Conservation (phyloP, 2,329 filamentous ascomycete species). For the Endocalyx cinctus region DNA sequence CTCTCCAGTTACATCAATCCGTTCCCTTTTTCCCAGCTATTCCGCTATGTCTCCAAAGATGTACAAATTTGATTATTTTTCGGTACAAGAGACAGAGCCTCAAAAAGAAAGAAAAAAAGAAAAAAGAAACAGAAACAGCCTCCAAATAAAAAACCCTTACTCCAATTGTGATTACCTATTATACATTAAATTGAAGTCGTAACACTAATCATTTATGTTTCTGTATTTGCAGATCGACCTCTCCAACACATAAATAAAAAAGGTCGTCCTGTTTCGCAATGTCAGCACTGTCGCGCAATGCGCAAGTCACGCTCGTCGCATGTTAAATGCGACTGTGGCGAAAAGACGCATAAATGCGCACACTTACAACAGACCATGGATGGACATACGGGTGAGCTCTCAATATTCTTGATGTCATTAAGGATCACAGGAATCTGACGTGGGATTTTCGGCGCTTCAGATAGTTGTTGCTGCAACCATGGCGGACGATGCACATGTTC, state of each 20-base stretch:
- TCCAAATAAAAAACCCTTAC: constrained; percentile 1
- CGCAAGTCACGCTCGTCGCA: constrained; percentile 95
- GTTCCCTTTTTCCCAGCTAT: too few species aligned
- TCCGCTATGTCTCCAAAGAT: too few species aligned
- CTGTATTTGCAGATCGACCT: constrained; percentile 92
- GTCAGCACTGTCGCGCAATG: constrained; percentile 90
- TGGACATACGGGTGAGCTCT: constrained; percentile 53
- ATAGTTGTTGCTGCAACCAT: constrained; percentile 67
- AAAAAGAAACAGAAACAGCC: not conserved
- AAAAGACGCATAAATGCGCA: constrained; percentile 73
- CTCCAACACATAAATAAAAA: constrained; percentile 96
- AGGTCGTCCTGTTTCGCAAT: constrained; percentile 95
- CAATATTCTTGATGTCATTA: constrained; percentile 11
- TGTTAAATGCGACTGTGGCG: constrained; percentile 93
- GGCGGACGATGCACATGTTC: constrained; percentile 63
- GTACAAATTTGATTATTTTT: too few species aligned
- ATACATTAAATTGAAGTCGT: not conserved
- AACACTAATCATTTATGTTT: too few species aligned
- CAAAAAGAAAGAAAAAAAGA: constrained; percentile 1
- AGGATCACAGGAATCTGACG: constrained; percentile 10
- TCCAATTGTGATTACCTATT: not conserved
- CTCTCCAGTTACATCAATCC: too few species aligned
- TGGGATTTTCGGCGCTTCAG: constrained; percentile 35
- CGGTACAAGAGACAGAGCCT: too few species aligned
- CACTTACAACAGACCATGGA: constrained; percentile 54